Evolutionary conservation across 2,329 filamentous ascomycete species (phyloP), one percentile per base, ranked within the genome.

Genomic region (Trichophyton rubrum): DNA sequence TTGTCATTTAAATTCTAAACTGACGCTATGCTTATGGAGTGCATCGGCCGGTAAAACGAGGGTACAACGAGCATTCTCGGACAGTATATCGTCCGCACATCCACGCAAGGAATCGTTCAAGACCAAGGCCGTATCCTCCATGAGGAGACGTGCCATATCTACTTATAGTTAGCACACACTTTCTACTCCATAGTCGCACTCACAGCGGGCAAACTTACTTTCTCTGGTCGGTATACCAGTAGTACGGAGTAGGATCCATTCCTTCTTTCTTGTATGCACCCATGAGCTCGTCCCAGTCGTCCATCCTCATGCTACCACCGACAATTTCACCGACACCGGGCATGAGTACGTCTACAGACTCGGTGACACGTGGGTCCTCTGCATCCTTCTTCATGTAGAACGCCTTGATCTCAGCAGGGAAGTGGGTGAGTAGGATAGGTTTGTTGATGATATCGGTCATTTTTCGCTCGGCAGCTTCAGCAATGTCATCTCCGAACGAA

Each of bases 181-280:
- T 8, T 55, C 49, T 30, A 56, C 66, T 49, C 33, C 33, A 63
- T 41, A 63, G 24, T 53, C 43, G 33, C 55, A 24, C 60, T 59
- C 58, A 30, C 5, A 17, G 3, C n/a, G 43, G 35, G 56, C 9
- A 62, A 63, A 84, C 86, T 80, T 77, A 91, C 89, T 93, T 95
- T 72, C 91, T 82, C 82, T 96, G 90, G 77, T 96, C 93, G 35
- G 90, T 95, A 79, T 97, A 99, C 93, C 93, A 99, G 81, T 95
- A 97, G 78, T 97, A 97, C 53, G 87, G 85, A 67, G 82, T 83
- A 20, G 90, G 84, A 68, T 89, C 85, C 73, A 97, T 95, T 45
- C 86, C 87, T 76, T 96, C 88, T 64, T 87, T 84, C 75, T 90
- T 85, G 73, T 95, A 99, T 0, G 89, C 93, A 24, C 81, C 85